These are phyloP conservation scores for Pinus albicaulis DNA, from an alignment of 75 land plant species.

Conservation along the genomic window DNA sequence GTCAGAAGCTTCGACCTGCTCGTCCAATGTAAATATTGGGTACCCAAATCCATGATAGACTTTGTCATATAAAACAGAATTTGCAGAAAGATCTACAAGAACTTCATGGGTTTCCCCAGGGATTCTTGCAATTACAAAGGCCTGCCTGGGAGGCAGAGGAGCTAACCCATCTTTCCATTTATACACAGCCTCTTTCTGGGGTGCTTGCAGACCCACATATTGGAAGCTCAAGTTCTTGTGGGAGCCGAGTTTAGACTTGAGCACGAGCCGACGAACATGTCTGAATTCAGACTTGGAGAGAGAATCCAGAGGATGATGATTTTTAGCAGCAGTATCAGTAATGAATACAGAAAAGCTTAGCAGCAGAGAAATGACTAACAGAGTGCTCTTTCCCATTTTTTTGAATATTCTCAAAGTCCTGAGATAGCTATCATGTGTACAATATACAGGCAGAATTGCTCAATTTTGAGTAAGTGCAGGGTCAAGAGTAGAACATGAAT, in stretches of 20 bases:
- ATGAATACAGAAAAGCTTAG: not conserved
- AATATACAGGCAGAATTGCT: no score
- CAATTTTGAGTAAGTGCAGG: no score
- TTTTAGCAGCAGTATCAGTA: not conserved
- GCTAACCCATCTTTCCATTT: not conserved
- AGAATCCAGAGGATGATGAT: conserved; percentile 55
- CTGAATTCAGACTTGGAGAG: conserved; percentile 40
- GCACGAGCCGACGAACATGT: no score
- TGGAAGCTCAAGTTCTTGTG: conserved; percentile 29
- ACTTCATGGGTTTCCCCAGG: conserved; percentile 35
- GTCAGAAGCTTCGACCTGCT: conserved; percentile 16
- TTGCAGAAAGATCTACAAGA: conserved; percentile 35
- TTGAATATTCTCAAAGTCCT: not conserved
- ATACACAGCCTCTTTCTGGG: conserved; percentile 51
- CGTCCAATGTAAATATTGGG: conserved; percentile 42
- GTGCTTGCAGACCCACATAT: conserved; percentile 55
- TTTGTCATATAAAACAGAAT: conserved; percentile 18
- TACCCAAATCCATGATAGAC: conserved; percentile 41
- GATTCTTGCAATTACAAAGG: conserved; percentile 33
- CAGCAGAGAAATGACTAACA: not conserved
- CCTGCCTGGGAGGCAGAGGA: conserved; percentile 36
- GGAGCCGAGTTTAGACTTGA: not conserved
- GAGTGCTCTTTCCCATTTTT: not conserved
- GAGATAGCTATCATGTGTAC: no score
- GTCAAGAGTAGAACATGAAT: no score